These are phyloP conservation scores for Diaporthe helianthi DNA, from an alignment of 2,329 filamentous ascomycete species.

Conservation along the genomic window DNA sequence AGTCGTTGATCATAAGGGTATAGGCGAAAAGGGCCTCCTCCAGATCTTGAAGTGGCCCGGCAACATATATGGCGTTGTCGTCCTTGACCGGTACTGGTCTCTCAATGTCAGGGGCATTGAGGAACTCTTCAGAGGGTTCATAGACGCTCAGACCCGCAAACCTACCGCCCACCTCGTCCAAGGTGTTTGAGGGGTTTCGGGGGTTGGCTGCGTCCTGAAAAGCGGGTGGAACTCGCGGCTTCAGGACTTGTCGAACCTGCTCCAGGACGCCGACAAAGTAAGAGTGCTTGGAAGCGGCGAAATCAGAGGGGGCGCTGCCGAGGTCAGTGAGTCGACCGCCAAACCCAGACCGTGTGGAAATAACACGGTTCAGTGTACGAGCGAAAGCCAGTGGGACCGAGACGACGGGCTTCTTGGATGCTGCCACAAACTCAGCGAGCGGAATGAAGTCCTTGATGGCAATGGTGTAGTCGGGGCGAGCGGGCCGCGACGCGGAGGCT, in stretches of 20 bases:
- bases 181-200: too few relatives aligned
- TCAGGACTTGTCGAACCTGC: background rate
- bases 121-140: constrained; percentile 48
- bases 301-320: background rate
- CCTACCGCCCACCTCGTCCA: constrained; percentile 39
- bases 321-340: constrained; percentile 35
- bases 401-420: constrained; percentile 37
- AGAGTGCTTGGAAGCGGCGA: background rate
- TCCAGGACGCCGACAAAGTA: background rate
- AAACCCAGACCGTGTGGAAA: constrained; percentile 44
- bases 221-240: background rate
- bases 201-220: background rate
- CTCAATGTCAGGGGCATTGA: constrained; percentile 42
- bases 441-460: constrained; percentile 47
- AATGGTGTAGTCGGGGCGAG: constrained; percentile 43
- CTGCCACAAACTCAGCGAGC: constrained; percentile 47
- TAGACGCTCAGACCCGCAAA: constrained; percentile 47
- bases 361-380: constrained; percentile 47
- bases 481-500: background rate
- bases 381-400: constrained; percentile 43
- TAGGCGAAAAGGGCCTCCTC: constrained; percentile 43
- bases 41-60: constrained; percentile 39
- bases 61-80: constrained; percentile 42
- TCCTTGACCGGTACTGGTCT: constrained; percentile 32
- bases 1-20: constrained; percentile 41